Evolutionary conservation across 306 rosid genomes (phyloP).

Genomic region (Gillenia trifoliata): DNA sequence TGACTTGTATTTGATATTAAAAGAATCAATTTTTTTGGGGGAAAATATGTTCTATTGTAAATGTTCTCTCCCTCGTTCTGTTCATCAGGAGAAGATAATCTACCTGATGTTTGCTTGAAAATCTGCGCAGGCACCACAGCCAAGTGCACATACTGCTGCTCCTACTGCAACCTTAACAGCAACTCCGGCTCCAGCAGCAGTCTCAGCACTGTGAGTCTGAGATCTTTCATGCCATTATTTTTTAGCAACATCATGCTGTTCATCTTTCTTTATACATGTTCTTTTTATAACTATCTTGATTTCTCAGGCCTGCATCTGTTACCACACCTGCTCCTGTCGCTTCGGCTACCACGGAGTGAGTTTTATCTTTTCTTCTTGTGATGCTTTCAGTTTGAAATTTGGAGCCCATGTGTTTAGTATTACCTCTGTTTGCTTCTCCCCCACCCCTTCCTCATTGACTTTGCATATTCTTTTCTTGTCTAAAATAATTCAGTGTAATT

Average conservation of each 20-base stretch:
- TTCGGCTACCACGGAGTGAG: constrained; percentile 43
- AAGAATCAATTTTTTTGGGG: background rate
- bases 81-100: background rate
- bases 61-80: background rate
- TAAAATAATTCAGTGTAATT: background rate
- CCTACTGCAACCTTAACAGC: constrained; percentile 29
- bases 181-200: constrained; percentile 34
- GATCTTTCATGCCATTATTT: background rate
- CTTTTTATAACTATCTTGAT: constrained; percentile 14
- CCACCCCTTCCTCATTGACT: background rate
- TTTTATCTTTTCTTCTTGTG: background rate
- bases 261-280: background rate
- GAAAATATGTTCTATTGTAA: background rate
- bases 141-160: constrained; percentile 44
- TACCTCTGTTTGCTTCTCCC: background rate
- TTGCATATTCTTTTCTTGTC: background rate
- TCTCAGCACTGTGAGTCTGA: constrained; percentile 44
- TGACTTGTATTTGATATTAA: background rate
- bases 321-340: constrained; percentile 13
- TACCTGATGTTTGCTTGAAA: background rate
- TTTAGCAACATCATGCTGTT: background rate
- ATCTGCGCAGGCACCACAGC: constrained; percentile 36
- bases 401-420: constrained; percentile 3
- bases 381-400: background rate
- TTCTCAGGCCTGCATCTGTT: constrained; percentile 37